Evolutionary conservation across 2,329 filamentous ascomycete species (phyloP).

Genomic region (Scorias spongiosa): DNA sequence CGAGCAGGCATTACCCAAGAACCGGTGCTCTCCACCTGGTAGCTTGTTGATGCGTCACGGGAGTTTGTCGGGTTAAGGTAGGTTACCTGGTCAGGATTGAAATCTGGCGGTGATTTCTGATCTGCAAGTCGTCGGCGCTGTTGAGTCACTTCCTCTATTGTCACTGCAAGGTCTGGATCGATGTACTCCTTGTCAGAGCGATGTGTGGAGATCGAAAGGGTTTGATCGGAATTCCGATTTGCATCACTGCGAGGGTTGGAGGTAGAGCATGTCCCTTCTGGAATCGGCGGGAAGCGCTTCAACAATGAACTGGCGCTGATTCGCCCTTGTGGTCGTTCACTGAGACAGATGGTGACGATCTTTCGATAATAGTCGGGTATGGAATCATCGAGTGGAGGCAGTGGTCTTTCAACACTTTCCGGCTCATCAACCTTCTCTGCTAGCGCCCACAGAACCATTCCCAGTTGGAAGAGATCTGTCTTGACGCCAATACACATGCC

Average conservation of each 20-base stretch:
- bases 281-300: conserved; percentile 43
- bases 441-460: conserved; percentile 92
- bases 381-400: conserved; percentile 40
- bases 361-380: conserved; percentile 68
- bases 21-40: conserved; percentile 27
- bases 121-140: conserved; percentile 5
- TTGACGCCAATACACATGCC: conserved; percentile 98
- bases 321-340: conserved; percentile 55
- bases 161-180: conserved; percentile 29
- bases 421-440: conserved; percentile 82
- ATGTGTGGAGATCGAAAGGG: conserved; percentile 25
- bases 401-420: conserved; percentile 58
- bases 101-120: conserved; percentile 1
- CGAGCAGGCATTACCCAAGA: conserved; percentile 27
- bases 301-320: conserved; percentile 60
- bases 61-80: conserved; percentile 21
- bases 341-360: conserved; percentile 64
- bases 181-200: conserved; percentile 33
- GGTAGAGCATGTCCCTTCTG: too few species aligned
- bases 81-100: conserved; percentile 14
- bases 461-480: conserved; percentile 87
- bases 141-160: conserved; percentile 27
- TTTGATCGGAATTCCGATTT: conserved; percentile 14
- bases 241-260: conserved; percentile 2
- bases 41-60: conserved; percentile 27